Evolutionary conservation across 2,329 filamentous ascomycete genomes (phyloP), one percentile per base, ranked within the genome.

Genomic region (Domatiomyces globalis): DNA sequence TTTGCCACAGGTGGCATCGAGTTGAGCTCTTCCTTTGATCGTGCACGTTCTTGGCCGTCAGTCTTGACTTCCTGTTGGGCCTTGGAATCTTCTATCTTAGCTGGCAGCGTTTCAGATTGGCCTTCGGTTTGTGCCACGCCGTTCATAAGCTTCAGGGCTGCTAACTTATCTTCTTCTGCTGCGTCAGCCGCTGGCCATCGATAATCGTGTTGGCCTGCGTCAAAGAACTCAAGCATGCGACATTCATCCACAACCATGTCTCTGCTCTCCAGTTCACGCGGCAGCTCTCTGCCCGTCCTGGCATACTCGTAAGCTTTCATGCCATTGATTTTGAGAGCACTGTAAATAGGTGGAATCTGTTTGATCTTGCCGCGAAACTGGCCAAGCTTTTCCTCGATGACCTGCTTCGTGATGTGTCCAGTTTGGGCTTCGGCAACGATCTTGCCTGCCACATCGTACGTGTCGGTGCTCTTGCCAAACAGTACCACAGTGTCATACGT

Each of bases 261-360:
- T 52, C 90, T 74, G 50, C 84, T 80, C 64, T 88, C 76, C 53
- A 98, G 92, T 65, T 94, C 84, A 51, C 84, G 75, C 0, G 92
- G 92, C 15, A 95, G 83, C 36, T 86, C 80, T 63, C 84, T 87
- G 15, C 92, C 92, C 65, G 89, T 87, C 47, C 92, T 78, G 18
- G 92, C 92, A 67, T 96, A 96, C 69, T 98, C 89, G 66, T 98
- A 98, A 47, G 95, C 75, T 33, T 87, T 85, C 73, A 95, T 95
- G 1, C 92, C 92, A 59, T 95, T 80, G 67, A 95, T 87, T 67
- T 90, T 89, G 55, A 96, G 74, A 8, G 92, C 92, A 27, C 87
- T 95, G 68, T 89, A 98, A 18, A 98, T 79, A 5, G 90, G 90
- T 39, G 92, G 92, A 59, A 86, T 82, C 72, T 98, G 92, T 72